These are phyloP conservation scores for Solanum etuberosum DNA, from an alignment of 257 asterid genomes.

Conservation along the genomic window DNA sequence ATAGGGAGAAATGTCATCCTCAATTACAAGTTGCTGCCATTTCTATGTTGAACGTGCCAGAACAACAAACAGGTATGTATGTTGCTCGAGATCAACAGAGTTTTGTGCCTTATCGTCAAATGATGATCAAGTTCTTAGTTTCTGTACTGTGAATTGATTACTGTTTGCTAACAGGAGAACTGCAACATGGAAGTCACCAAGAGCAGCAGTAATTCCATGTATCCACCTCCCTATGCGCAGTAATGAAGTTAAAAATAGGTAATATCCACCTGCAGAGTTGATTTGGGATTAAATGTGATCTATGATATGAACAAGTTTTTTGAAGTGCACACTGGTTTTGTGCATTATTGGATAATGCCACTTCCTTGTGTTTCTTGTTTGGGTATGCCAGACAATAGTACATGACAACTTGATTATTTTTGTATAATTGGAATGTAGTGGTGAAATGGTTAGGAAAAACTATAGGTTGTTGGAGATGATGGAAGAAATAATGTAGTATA, in stretches of 20 bases:
- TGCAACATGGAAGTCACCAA: slow-evolving; percentile 50
- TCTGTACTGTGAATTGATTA: not conserved
- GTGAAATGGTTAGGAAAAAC: not conserved
- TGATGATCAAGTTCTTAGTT: not conserved
- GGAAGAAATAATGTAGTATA: not conserved
- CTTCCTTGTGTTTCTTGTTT: not conserved
- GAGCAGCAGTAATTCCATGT: slow-evolving; percentile 60
- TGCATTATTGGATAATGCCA: not conserved
- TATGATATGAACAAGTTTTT: not conserved
- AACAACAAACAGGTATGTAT: not conserved
- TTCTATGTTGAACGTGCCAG: not conserved
- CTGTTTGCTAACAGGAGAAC: slow-evolving; percentile 28
- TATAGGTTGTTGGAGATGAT: not conserved
- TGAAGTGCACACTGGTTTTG: not conserved
- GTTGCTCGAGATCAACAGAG: not conserved
- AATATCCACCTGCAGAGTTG: not conserved
- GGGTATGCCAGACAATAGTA: not conserved
- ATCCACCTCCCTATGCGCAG: slow-evolving; percentile 89
- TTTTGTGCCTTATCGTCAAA: not conserved
- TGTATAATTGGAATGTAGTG: not conserved
- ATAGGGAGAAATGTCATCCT: not conserved
- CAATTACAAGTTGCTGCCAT: not conserved
- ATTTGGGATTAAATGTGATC: not conserved
- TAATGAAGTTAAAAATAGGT: slow-evolving; percentile 78
- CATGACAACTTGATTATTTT: not conserved